These are phyloP conservation scores for Petunia secreta DNA, from an alignment of 257 asterid genomes.

Conservation along the genomic window DNA sequence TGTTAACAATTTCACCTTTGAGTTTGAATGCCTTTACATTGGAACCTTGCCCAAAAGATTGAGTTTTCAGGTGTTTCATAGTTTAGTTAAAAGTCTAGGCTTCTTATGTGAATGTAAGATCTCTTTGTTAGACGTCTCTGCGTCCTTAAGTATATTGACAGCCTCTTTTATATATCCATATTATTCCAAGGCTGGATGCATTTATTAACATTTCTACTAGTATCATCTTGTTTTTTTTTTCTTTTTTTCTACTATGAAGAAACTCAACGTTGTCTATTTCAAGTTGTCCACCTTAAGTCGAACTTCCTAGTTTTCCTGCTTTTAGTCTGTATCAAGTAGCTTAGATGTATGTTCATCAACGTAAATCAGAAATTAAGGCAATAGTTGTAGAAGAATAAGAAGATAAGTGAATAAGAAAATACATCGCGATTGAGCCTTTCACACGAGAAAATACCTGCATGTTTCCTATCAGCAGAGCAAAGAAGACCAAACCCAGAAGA, in stretches of 20 bases:
- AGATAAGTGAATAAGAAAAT: neutral
- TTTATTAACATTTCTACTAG: neutral
- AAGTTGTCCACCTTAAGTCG: neutral
- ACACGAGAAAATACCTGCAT: conserved; percentile 65
- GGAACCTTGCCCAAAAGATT: no score
- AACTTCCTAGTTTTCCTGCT: neutral
- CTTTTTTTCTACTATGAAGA: no score
- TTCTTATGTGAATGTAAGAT: conserved; percentile 4
- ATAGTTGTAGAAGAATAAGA: neutral
- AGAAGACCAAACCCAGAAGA: conserved; percentile 81
- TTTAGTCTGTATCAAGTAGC: neutral
- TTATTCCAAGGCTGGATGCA: neutral
- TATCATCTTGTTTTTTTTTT: no score
- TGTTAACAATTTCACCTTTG: no score
- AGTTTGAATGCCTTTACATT: no score
- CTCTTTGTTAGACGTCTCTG: neutral
- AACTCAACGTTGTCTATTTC: neutral
- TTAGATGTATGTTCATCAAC: neutral
- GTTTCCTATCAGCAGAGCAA: conserved; percentile 78
- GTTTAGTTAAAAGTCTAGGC: no score
- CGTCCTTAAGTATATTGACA: neutral
- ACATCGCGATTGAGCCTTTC: neutral
- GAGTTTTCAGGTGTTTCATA: no score
- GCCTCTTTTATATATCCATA: neutral
- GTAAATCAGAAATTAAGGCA: neutral